These are phyloP conservation scores for Aotearoamyces nothofagi DNA, from an alignment of 2,329 filamentous ascomycete genomes.

Conservation along the genomic window DNA sequence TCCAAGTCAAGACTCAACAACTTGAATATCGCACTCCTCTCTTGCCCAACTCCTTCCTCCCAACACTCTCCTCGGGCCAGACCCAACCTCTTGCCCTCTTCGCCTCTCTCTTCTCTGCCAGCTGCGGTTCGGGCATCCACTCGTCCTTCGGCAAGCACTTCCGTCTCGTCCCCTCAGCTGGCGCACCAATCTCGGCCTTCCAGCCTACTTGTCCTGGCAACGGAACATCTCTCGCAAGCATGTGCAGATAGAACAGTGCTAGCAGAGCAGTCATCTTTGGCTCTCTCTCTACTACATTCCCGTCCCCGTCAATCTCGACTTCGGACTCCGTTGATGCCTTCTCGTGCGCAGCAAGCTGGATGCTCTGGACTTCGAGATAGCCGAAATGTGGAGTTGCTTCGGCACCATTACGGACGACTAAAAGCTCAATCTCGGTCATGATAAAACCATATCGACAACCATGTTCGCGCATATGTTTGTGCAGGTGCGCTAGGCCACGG, in stretches of 20 bases:
- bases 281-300: conserved; percentile 25
- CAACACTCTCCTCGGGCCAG: conserved; percentile 57
- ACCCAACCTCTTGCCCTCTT: conserved; percentile 64
- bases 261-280: conserved; percentile 60
- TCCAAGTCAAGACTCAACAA: not conserved
- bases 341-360: conserved; percentile 34
- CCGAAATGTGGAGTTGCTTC: conserved; percentile 68
- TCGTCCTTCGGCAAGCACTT: conserved; percentile 54
- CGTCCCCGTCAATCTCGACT: conserved; percentile 14
- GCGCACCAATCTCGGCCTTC: conserved; percentile 59
- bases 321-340: conserved; percentile 12
- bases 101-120: conserved; percentile 60
- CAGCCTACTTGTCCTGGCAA: conserved; percentile 44
- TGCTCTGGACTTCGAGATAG: conserved; percentile 60
- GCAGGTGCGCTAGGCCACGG: conserved; percentile 69
- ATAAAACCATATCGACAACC: conserved; percentile 91
- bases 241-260: conserved; percentile 65
- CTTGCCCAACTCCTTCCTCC: conserved; percentile 56
- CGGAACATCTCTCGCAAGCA: conserved; percentile 48
- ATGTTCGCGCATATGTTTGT: conserved; percentile 87
- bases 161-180: conserved; percentile 55
- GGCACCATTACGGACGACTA: conserved; percentile 70
- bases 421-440: conserved; percentile 87
- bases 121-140: conserved; percentile 63
- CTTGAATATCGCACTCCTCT: conserved; percentile 40